Percentiles rank a stretch among this genome's conserved stretches.
phyloP scores from a whole-genome alignment of 1,284 basidiomycete genomes.

The Meripilus lineatus region DNA sequence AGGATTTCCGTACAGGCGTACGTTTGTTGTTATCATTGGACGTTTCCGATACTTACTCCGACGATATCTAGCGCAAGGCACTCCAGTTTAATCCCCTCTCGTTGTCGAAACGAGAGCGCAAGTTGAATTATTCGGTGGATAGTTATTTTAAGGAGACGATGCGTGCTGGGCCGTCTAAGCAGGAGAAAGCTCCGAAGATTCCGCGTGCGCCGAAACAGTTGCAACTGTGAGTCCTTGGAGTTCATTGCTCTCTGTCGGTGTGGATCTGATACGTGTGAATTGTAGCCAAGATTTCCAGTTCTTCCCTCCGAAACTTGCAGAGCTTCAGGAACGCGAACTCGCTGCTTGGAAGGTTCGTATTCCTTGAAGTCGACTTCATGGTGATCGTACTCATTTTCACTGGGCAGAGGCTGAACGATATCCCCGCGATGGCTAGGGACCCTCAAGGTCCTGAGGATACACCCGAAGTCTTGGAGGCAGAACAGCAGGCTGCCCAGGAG shows the following conservation, averaged over 20 bases:
- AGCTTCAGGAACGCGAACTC: conserved; percentile 86
- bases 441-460: conserved; percentile 69
- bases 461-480: conserved; percentile 82
- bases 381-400: conserved; percentile 3
- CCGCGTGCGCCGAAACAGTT: conserved; percentile 91
- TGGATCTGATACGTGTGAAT: no score
- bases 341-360: conserved; percentile 69
- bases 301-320: conserved; percentile 80
- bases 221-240: conserved; percentile 65
- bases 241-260: no score
- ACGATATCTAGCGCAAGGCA: conserved; percentile 50
- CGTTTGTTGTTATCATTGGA: conserved; percentile 18
- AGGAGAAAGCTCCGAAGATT: conserved; percentile 80
- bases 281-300: conserved; percentile 95
- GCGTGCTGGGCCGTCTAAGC: conserved; percentile 72
- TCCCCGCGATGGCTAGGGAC: conserved; percentile 70
- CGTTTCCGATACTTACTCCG: conserved; percentile 8
- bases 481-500: conserved; percentile 78
- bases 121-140: conserved; percentile 93
- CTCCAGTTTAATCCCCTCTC: conserved; percentile 84
- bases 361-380: background rate
- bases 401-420: conserved; percentile 62
- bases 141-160: conserved; percentile 93
- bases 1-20: conserved; percentile 82
- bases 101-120: conserved; percentile 93